phyloP scores from a whole-genome alignment of 2,329 filamentous ascomycete species.

The Epichloe glyceriae region DNA sequence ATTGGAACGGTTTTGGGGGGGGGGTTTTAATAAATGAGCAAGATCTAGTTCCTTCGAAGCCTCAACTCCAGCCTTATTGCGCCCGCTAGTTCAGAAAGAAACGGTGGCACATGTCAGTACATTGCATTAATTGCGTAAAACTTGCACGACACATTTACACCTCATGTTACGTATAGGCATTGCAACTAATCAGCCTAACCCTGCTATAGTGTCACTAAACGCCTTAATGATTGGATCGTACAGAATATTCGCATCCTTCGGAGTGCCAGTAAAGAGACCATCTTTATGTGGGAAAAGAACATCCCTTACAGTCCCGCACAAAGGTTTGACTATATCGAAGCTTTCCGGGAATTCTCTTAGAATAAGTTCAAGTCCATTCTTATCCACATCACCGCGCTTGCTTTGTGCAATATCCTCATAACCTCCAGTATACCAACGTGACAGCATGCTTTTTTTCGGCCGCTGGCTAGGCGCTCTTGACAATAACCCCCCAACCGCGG shows the following conservation, averaged over 20 bases:
- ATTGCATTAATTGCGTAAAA: no score
- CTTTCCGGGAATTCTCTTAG: neutral
- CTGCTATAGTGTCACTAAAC: conserved; percentile 2
- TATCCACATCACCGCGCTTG: neutral
- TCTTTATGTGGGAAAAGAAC: neutral
- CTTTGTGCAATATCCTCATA: neutral
- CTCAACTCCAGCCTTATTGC: no score
- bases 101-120: no score
- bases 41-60: no score
- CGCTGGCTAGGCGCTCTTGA: no score
- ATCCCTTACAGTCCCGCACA: neutral
- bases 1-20: no score
- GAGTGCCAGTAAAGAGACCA: neutral
- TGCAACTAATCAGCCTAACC: no score
- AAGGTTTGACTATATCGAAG: neutral
- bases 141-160: no score
- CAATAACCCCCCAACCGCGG: neutral
- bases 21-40: no score
- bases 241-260: conserved; percentile 1
- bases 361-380: neutral
- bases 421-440: neutral
- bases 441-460: neutral
- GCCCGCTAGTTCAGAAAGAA: no score
- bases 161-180: no score
- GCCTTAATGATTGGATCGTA: neutral